Evolutionary conservation across 306 rosid genomes (phyloP).

Genomic region (Trifolium subterraneum): DNA sequence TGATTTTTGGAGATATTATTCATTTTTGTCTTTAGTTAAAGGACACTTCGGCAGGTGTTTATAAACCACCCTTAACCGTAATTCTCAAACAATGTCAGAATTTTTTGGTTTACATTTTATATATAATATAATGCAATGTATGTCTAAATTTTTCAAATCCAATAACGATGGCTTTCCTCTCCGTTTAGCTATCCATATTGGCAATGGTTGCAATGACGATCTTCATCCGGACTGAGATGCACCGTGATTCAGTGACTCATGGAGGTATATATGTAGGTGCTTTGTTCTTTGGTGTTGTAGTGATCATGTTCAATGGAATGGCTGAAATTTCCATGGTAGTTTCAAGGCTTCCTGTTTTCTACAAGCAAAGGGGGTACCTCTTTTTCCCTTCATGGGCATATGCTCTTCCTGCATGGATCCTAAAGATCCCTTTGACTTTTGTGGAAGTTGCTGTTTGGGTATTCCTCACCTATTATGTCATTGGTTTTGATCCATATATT

Average conservation of each 20-base stretch:
- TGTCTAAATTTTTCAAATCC: neutral
- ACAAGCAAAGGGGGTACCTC: conserved; percentile 63
- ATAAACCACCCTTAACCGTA: neutral
- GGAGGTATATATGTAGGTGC: conserved; percentile 63
- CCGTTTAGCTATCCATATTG: conserved; percentile 45
- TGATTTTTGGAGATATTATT: neutral
- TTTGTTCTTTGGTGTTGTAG: conserved; percentile 52
- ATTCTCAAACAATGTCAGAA: no score
- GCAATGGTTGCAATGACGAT: conserved; percentile 62
- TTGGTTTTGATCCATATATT: conserved; percentile 69
- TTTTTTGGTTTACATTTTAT: no score
- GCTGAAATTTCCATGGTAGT: conserved; percentile 64
- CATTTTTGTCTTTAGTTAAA: neutral
- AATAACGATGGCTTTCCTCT: neutral
- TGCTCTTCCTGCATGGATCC: conserved; percentile 69
- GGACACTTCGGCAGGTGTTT: neutral
- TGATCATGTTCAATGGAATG: conserved; percentile 62
- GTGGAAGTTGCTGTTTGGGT: conserved; percentile 65
- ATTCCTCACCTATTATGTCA: conserved; percentile 63
- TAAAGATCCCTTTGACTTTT: conserved; percentile 57
- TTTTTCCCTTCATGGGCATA: conserved; percentile 70
- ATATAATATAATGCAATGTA: no score
- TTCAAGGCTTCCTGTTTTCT: conserved; percentile 65
- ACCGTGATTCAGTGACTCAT: conserved; percentile 52
- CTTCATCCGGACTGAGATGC: conserved; percentile 67